A percentile compares a stretch with the other conserved stretches of the same genome.
Conservation (phyloP, 2,329 filamentous ascomycete species). For the Fusarium siculi region DNA sequence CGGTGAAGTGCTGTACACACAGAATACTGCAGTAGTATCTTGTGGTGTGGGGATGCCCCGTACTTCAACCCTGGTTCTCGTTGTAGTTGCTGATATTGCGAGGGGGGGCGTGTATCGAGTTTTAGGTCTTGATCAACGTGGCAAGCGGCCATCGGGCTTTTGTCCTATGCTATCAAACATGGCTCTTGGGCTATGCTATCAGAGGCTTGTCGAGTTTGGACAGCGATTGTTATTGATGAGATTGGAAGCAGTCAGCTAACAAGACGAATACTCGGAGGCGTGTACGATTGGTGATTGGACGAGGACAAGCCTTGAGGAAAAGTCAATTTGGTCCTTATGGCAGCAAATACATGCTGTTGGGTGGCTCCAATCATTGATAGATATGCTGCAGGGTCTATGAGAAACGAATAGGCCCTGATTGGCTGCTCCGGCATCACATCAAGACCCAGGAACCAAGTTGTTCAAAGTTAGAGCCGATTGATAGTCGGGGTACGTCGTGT, state of each 20-base stretch:
- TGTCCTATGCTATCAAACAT: slow-evolving; percentile 15
- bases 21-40: slow-evolving; percentile 35
- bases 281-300: background rate
- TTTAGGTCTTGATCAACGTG: slow-evolving; percentile 49
- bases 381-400: slow-evolving; percentile 43
- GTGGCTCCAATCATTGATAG: slow-evolving; percentile 18
- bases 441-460: slow-evolving; percentile 42
- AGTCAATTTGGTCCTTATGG: background rate
- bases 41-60: slow-evolving; percentile 41
- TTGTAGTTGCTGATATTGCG: slow-evolving; percentile 31
- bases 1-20: slow-evolving; percentile 34
- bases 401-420: slow-evolving; percentile 20
- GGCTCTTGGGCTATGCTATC: background rate
- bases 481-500: slow-evolving; percentile 40
- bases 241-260: background rate
- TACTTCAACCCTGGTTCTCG: slow-evolving; percentile 30
- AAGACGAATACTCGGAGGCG: background rate
- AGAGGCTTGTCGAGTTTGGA: background rate
- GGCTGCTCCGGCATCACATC: slow-evolving; percentile 34
- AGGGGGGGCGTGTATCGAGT: slow-evolving; percentile 35
- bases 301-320: background rate
- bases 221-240: background rate
- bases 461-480: slow-evolving; percentile 20
- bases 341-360: background rate
- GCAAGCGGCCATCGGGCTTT: slow-evolving; percentile 44